Conservation (phyloP, 805 yeast species). For the Isabelozyma gotoi region DNA sequence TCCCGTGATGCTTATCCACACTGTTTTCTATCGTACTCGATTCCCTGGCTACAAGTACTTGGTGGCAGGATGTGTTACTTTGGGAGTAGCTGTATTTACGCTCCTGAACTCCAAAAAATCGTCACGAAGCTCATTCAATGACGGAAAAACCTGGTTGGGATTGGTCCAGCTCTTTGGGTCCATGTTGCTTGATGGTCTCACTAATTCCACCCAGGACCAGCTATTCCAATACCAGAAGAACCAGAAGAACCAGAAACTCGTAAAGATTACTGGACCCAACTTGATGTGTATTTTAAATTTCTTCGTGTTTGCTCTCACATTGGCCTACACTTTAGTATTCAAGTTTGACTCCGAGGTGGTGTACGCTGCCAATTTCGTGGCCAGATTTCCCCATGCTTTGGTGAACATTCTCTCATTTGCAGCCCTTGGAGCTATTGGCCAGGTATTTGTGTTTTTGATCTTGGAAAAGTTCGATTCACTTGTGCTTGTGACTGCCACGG, state of each 20-base stretch:
- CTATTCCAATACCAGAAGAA: slow-evolving; percentile 51
- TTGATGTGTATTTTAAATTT: slow-evolving; percentile 72
- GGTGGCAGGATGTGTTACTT: slow-evolving; percentile 76
- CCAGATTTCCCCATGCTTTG: slow-evolving; percentile 51
- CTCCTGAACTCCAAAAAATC: slow-evolving; percentile 35
- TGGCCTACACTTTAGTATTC: slow-evolving; percentile 45
- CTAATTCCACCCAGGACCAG: slow-evolving; percentile 91
- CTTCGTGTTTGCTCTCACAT: slow-evolving; percentile 46
- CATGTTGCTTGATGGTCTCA: slow-evolving; percentile 83
- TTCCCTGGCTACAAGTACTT: slow-evolving; percentile 76
- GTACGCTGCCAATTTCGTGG: slow-evolving; percentile 50
- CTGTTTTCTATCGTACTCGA: slow-evolving; percentile 61
- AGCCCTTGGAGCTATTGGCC: slow-evolving; percentile 85
- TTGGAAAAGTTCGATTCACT: slow-evolving; percentile 83
- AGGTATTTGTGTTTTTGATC: slow-evolving; percentile 86
- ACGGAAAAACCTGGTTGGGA: slow-evolving; percentile 54
- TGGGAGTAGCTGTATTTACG: slow-evolving; percentile 82
- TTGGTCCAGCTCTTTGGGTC: slow-evolving; percentile 56
- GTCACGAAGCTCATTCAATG: slow-evolving; percentile 25
- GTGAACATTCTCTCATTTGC: slow-evolving; percentile 66
- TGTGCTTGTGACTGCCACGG: slow-evolving; percentile 87
- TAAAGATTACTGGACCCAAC: slow-evolving; percentile 75
- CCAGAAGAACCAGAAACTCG: not conserved
- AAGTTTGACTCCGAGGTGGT: slow-evolving; percentile 46
- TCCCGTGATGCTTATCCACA: slow-evolving; percentile 90